A percentile compares a stretch with the other conserved stretches of the same genome.
Conservation (phyloP, 192 early-diverging fungal species). For the Umbelopsis isabellina region DNA sequence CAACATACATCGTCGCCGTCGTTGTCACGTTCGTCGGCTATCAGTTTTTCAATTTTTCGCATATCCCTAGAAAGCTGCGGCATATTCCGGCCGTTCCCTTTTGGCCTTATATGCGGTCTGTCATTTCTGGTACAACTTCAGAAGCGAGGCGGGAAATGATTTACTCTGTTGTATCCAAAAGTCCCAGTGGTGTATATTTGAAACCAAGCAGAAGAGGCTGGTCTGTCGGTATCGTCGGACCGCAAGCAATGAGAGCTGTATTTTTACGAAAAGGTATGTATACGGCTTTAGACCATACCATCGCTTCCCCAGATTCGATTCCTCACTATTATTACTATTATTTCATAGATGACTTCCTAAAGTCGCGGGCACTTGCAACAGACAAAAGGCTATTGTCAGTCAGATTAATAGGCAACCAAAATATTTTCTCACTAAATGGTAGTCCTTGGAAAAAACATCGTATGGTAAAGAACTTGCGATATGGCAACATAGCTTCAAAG, state of each 20-base stretch:
- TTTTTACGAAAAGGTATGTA: too few relatives aligned
- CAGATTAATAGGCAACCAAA: background rate
- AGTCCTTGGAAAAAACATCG: constrained; percentile 33
- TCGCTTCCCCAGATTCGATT: too few relatives aligned
- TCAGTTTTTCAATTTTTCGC: background rate
- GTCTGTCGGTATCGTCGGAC: too few relatives aligned
- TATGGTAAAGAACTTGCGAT: constrained; percentile 14
- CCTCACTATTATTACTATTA: too few relatives aligned
- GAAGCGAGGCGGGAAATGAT: background rate
- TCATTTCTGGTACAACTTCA: background rate
- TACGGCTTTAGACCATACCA: too few relatives aligned
- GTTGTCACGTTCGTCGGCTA: background rate
- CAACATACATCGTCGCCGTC: background rate
- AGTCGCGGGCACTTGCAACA: background rate
- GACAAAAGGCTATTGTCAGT: background rate
- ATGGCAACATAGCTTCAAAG: too few relatives aligned
- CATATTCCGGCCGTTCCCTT: constrained; percentile 6
- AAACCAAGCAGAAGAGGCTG: too few relatives aligned
- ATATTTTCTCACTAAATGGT: constrained; percentile 32
- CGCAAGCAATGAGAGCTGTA: too few relatives aligned
- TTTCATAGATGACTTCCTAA: background rate
- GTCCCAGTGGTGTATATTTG: background rate
- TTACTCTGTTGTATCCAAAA: background rate
- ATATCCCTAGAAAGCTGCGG: background rate
- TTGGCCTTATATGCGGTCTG: background rate